These are phyloP conservation scores for Ballota nigra DNA, from an alignment of 257 asterid genomes.

Conservation along the genomic window DNA sequence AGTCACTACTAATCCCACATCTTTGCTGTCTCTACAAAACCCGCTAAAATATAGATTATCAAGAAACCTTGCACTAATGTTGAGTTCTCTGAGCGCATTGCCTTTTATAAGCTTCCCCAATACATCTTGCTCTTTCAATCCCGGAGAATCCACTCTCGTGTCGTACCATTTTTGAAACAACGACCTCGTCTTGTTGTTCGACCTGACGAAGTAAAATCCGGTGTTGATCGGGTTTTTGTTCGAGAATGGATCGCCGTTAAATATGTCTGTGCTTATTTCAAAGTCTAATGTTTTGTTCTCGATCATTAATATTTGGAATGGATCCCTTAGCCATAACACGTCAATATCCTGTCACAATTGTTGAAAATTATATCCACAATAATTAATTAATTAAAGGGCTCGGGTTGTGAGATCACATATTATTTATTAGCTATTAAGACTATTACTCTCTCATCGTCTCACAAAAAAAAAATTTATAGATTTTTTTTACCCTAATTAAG, in stretches of 20 bases:
- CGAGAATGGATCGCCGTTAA: constrained; percentile 42
- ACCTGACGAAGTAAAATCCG: constrained; percentile 53
- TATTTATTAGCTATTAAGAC: no score
- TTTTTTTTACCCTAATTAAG: no score
- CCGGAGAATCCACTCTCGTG: constrained; percentile 31
- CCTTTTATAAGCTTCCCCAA: constrained; percentile 28
- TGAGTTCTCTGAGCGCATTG: constrained; percentile 13
- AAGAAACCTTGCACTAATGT: constrained; percentile 30
- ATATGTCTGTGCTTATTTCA: constrained; percentile 54
- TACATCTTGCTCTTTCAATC: constrained; percentile 71
- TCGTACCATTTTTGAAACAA: constrained; percentile 57
- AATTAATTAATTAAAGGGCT: no score
- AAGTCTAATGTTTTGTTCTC: constrained; percentile 37
- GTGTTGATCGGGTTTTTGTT: constrained; percentile 48
- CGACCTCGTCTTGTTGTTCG: constrained; percentile 48
- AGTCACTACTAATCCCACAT: constrained; percentile 36
- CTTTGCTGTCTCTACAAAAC: constrained; percentile 45
- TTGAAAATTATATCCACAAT: no score
- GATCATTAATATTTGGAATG: constrained; percentile 34
- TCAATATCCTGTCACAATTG: constrained; percentile 42
- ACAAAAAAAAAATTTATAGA: no score
- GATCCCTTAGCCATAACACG: constrained; percentile 65
- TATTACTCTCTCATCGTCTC: no score
- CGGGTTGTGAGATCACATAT: no score
- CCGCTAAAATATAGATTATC: constrained; percentile 56